These are phyloP conservation scores for Mycocentrospora acerina DNA, from an alignment of 2,329 filamentous ascomycete genomes.

Conservation along the genomic window DNA sequence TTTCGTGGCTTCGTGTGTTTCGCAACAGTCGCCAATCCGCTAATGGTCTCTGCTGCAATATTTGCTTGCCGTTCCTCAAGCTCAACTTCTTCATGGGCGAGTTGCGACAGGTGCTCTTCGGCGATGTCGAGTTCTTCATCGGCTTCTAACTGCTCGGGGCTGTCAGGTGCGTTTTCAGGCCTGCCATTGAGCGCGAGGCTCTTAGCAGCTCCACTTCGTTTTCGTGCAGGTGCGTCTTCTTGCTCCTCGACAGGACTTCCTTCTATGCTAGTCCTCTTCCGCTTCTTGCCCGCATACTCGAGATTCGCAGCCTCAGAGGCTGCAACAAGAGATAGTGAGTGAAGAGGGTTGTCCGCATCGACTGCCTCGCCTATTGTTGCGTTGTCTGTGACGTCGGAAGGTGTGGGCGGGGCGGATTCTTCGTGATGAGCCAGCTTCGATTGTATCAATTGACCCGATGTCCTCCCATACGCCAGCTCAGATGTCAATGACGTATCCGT, in stretches of 20 bases:
- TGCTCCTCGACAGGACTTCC: slow-evolving; percentile 42
- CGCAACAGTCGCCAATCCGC: slow-evolving; percentile 37
- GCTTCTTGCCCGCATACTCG: slow-evolving; percentile 42
- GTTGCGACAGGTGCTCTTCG: slow-evolving; percentile 34
- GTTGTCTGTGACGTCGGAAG: slow-evolving; percentile 21
- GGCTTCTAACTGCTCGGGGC: slow-evolving; percentile 28
- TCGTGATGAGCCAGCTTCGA: slow-evolving; percentile 35
- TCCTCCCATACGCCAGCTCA: slow-evolving; percentile 35
- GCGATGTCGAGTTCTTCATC: slow-evolving; percentile 58
- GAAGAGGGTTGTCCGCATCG: slow-evolving; percentile 26
- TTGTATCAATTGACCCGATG: slow-evolving; percentile 41
- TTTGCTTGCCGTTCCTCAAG: slow-evolving; percentile 39
- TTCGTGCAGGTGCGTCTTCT: slow-evolving; percentile 40
- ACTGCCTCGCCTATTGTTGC: slow-evolving; percentile 13
- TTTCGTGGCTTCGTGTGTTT: slow-evolving; percentile 40
- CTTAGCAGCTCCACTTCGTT: slow-evolving; percentile 36
- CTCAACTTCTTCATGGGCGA: slow-evolving; percentile 35
- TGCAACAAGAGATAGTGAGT: slow-evolving; percentile 35
- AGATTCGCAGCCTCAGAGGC: slow-evolving; percentile 35
- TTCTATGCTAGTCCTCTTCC: slow-evolving; percentile 47
- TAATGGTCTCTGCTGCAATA: slow-evolving; percentile 34
- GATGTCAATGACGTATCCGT: slow-evolving; percentile 38
- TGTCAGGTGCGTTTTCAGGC: slow-evolving; percentile 31
- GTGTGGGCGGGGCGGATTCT: slow-evolving; percentile 31
- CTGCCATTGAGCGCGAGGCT: slow-evolving; percentile 28